A percentile compares a stretch with the other conserved stretches of the same genome.
phyloP scores from a whole-genome alignment of 352 stramenopile species.

The Pythium grandisporangium region DNA sequence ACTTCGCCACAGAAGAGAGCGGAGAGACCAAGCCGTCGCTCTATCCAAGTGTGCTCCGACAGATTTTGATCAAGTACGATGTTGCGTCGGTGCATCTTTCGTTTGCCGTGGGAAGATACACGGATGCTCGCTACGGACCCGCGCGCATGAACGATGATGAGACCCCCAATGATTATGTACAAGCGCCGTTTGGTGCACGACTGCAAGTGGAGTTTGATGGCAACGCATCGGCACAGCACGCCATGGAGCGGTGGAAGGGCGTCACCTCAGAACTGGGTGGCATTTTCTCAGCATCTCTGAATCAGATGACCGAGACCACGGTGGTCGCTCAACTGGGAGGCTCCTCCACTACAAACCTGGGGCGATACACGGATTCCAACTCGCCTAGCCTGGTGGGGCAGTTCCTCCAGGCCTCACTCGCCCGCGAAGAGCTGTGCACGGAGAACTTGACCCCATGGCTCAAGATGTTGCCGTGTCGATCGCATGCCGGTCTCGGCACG shows the following conservation, averaged over 20 bases:
- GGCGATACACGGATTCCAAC: constrained; percentile 6
- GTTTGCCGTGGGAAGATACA: constrained; percentile 56
- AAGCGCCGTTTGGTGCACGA: constrained; percentile 54
- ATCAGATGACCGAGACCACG: constrained; percentile 59
- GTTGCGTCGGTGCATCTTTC: constrained; percentile 56
- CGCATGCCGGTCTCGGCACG: constrained; percentile 41
- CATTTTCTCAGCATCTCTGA: constrained; percentile 78
- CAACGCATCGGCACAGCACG: constrained; percentile 2
- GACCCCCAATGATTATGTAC: constrained; percentile 7
- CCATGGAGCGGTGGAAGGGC: constrained; percentile 41
- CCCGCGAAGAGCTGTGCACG: constrained; percentile 79
- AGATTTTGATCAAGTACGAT: constrained; percentile 67
- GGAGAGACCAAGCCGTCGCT: not conserved
- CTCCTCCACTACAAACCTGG: constrained; percentile 11
- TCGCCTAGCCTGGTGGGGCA: constrained; percentile 5
- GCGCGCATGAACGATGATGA: constrained; percentile 4
- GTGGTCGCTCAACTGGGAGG: constrained; percentile 11
- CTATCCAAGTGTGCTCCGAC: constrained; percentile 46
- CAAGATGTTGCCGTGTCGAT: constrained; percentile 79
- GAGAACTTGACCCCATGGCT: constrained; percentile 86
- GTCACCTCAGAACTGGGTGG: constrained; percentile 69
- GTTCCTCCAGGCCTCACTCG: constrained; percentile 57
- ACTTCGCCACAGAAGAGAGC: constrained; percentile 25
- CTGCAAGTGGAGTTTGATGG: constrained; percentile 41
- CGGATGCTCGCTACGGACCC: constrained; percentile 32